These are phyloP conservation scores for Plasmodium gallinaceum DNA, from an alignment of 169 alveolate genomes.

Conservation along the genomic window DNA sequence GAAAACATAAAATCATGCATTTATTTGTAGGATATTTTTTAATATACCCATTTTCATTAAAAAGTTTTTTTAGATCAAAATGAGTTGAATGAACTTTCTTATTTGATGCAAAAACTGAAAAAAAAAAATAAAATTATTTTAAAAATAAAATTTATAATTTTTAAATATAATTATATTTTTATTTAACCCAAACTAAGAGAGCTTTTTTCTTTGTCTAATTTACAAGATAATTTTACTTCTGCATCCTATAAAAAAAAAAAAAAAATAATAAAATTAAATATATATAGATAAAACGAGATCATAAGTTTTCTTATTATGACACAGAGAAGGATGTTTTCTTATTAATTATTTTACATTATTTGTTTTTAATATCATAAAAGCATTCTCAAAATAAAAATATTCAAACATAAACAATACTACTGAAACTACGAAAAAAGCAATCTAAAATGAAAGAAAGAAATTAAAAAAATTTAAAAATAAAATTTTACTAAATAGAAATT, in stretches of 20 bases:
- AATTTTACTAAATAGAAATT: no score
- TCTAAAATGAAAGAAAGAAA: constrained; percentile 17
- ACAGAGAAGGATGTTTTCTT: no score
- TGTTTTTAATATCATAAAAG: constrained; percentile 46
- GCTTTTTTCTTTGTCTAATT: constrained; percentile 29
- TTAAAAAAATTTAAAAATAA: no score
- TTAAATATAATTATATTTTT: background rate
- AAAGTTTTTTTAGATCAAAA: constrained; percentile 44
- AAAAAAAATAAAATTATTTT: background rate
- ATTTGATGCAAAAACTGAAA: constrained; percentile 25
- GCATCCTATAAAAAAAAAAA: constrained; percentile 8
- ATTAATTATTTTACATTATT: constrained; percentile 23
- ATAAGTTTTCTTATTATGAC: no score
- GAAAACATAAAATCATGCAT: background rate
- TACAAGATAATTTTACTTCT: constrained; percentile 17
- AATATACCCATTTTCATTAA: constrained; percentile 42
- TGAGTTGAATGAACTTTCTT: constrained; percentile 17
- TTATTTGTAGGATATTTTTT: no score
- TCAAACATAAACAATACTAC: constrained; percentile 22
- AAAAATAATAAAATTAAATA: background rate
- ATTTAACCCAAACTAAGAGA: constrained; percentile 25
- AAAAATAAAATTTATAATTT: background rate
- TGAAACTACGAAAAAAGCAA: constrained; percentile 47
- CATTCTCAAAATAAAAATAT: constrained; percentile 43
- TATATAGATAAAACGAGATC: background rate